Evolutionary conservation across 306 rosid genomes (phyloP), one percentile per base, ranked within the genome.

Genomic region (Ormosia emarginata): DNA sequence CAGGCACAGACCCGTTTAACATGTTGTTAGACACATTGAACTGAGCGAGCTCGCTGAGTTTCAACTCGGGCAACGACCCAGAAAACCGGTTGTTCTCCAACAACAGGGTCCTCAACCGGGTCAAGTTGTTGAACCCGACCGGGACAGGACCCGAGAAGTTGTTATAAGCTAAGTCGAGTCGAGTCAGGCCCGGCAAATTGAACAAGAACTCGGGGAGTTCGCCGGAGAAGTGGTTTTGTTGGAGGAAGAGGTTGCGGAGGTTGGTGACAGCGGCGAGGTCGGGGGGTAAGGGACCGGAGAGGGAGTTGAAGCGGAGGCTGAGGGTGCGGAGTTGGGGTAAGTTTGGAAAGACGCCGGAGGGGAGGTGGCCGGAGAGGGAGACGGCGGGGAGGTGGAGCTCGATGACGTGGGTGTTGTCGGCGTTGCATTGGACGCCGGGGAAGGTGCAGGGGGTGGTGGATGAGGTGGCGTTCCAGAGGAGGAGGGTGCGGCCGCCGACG

Each of bases 311-410:
- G 3, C 94, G 88, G 34, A 91, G 85, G 49, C 94, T 91, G 15
- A 91, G 85, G 39, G 94, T 91, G 17, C 87, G 92, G 7, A 91
- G 89, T 30, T 78, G 83, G 2, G 89, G 89, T 10, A 91, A 76
- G 57, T 89, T 89, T 11, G 79, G 56, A 8, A 91, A 91, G 74
- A 91, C 57, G 24, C 94, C 92, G 2, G 6, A 1, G 0, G 94
- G 94, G 7, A 91, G 14, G 52, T 74, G 75, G 33, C 94, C 94
- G 2, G 92, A 89, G 14, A 91, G 91, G 1, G 91, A 85, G 6
- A 87, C 91, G 2, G 85, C 94, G 37, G 94, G 94, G 2, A 91
- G 87, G 24, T 90, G 94, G 3, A 91, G 91, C 67, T 81, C 92
- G 5, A 87, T 71, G 15, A 91, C 86, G 1, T 63, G 90, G 50